phyloP scores from a whole-genome alignment of 164 flowering plant genomes.

The Stephania cephalantha region DNA sequence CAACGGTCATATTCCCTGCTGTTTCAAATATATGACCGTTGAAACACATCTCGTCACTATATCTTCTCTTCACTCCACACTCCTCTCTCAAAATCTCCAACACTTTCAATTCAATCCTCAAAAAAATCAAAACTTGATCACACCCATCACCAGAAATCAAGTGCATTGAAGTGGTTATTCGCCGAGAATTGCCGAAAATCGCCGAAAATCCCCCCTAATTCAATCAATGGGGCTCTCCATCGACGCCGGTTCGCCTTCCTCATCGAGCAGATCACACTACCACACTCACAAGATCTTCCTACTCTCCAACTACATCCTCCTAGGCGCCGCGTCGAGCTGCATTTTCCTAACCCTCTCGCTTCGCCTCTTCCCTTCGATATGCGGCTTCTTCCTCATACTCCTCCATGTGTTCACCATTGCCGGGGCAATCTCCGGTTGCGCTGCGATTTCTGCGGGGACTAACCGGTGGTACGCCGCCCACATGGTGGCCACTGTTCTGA shows the following conservation, averaged over 20 bases:
- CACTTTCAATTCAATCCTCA: not conserved
- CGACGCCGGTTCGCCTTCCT: constrained; percentile 5
- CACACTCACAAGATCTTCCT: constrained; percentile 67
- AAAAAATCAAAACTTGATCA: not conserved
- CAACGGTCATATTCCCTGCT: constrained; percentile 16
- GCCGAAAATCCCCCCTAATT: not conserved
- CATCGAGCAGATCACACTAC: constrained; percentile 22
- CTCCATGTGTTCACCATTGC: constrained; percentile 64
- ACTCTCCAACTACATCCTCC: constrained; percentile 62
- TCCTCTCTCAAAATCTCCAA: not conserved
- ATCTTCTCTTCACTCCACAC: not conserved
- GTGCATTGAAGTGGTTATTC: not conserved
- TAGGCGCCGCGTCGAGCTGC: constrained; percentile 82
- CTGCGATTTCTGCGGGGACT: constrained; percentile 39
- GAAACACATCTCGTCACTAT: not conserved
- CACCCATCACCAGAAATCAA: constrained; percentile 1
- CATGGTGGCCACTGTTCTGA: constrained; percentile 64
- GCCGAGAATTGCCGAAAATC: not conserved
- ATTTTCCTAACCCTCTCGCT: constrained; percentile 79
- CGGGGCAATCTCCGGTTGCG: constrained; percentile 45
- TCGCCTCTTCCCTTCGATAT: constrained; percentile 57
- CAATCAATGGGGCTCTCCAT: constrained; percentile 29
- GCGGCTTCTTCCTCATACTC: constrained; percentile 65
- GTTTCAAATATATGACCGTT: constrained; percentile 14
- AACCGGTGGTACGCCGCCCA: constrained; percentile 55